Evolutionary conservation across 2,329 filamentous ascomycete species (phyloP).

Genomic region (Atkinsonella texensis): DNA sequence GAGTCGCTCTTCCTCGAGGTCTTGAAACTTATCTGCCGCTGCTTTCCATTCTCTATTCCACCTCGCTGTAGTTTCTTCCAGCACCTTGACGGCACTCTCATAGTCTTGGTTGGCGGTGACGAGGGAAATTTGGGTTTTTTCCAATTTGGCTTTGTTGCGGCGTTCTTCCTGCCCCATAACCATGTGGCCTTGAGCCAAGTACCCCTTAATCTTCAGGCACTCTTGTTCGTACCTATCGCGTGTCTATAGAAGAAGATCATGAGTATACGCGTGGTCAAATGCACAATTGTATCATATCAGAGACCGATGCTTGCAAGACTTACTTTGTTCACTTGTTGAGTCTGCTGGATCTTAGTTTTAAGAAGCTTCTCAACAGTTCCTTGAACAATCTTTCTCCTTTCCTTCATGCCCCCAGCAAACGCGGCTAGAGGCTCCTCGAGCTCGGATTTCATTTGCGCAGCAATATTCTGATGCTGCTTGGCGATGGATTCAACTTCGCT

Average conservation of each 20-base stretch:
- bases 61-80: slow-evolving; percentile 87
- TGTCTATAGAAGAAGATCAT: slow-evolving; percentile 38
- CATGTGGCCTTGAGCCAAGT: slow-evolving; percentile 97
- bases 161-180: slow-evolving; percentile 99
- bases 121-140: slow-evolving; percentile 95
- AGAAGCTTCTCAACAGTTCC: slow-evolving; percentile 86
- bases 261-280: background rate
- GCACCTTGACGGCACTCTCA: slow-evolving; percentile 78
- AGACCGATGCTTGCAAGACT: slow-evolving; percentile 9
- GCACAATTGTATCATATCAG: background rate
- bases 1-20: slow-evolving; percentile 90
- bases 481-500: slow-evolving; percentile 87
- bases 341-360: slow-evolving; percentile 89
- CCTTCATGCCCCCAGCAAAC: slow-evolving; percentile 91
- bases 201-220: slow-evolving; percentile 95
- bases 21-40: slow-evolving; percentile 97
- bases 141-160: slow-evolving; percentile 96
- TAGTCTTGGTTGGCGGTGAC: slow-evolving; percentile 88
- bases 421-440: slow-evolving; percentile 86
- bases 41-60: slow-evolving; percentile 99
- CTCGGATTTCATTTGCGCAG: slow-evolving; percentile 89
- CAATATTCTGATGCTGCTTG: slow-evolving; percentile 84
- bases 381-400: slow-evolving; percentile 92
- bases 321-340: slow-evolving; percentile 81
- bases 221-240: slow-evolving; percentile 95